phyloP scores from a whole-genome alignment of 2,329 filamentous ascomycete genomes.

The Fusarium sp. region DNA sequence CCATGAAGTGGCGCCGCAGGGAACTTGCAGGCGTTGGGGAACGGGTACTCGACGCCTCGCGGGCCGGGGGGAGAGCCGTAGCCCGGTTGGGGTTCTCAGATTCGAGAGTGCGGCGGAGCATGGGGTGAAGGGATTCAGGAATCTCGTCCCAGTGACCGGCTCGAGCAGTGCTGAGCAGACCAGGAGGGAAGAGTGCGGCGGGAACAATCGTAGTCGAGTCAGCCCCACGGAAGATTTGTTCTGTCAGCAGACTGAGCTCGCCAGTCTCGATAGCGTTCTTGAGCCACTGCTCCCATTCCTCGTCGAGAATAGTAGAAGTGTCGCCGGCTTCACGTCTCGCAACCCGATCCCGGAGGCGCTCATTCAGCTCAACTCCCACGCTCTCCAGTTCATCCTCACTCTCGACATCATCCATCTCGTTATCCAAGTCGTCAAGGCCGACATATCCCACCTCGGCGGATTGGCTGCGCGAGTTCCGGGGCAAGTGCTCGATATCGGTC shows the following conservation, averaged over 20 bases:
- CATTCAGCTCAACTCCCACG: slow-evolving; percentile 71
- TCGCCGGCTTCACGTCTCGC: slow-evolving; percentile 72
- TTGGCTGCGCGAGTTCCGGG: slow-evolving; percentile 24
- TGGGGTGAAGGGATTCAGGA: slow-evolving; percentile 65
- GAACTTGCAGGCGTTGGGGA: slow-evolving; percentile 18
- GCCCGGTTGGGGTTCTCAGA: slow-evolving; percentile 47
- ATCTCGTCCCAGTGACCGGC: slow-evolving; percentile 69
- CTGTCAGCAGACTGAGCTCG: slow-evolving; percentile 61
- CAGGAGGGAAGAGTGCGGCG: slow-evolving; percentile 59
- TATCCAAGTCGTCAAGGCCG: slow-evolving; percentile 43
- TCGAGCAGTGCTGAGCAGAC: slow-evolving; percentile 66
- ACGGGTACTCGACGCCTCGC: slow-evolving; percentile 20
- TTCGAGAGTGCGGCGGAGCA: slow-evolving; percentile 62
- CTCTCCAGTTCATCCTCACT: slow-evolving; percentile 65
- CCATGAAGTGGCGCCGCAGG: slow-evolving; percentile 33
- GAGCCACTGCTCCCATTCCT: slow-evolving; percentile 80
- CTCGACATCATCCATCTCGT: slow-evolving; percentile 61
- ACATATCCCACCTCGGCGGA: slow-evolving; percentile 28
- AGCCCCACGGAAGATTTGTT: slow-evolving; percentile 51
- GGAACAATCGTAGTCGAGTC: slow-evolving; percentile 44
- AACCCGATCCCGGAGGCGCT: slow-evolving; percentile 72
- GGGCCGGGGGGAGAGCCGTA: slow-evolving; percentile 26
- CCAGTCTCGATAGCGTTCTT: slow-evolving; percentile 77
- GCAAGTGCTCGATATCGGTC: slow-evolving; percentile 48
- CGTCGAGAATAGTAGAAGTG: slow-evolving; percentile 69